A percentile compares a stretch with the other conserved stretches of the same genome.
Evolutionary conservation across 257 asterid species (phyloP).

Genomic region (Linderniella brevidens): DNA sequence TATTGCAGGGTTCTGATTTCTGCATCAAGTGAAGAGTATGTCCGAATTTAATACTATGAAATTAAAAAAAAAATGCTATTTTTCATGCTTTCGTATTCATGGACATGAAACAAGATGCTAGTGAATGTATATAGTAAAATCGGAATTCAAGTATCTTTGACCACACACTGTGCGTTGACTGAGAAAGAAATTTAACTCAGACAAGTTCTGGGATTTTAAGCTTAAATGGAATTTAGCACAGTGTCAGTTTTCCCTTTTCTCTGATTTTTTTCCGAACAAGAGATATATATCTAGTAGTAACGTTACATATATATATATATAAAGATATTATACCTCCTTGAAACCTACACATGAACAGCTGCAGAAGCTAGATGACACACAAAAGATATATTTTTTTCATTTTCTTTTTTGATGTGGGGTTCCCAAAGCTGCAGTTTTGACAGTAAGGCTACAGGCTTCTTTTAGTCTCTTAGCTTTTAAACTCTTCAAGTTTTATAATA

Average conservation of each 20-base stretch:
- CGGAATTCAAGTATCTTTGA: background rate
- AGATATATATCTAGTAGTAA: background rate
- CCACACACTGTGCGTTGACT: background rate
- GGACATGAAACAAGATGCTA: background rate
- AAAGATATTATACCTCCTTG: too few species aligned
- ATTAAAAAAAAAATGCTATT: too few species aligned
- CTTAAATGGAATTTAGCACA: background rate
- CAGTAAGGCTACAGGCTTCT: background rate
- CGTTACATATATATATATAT: background rate
- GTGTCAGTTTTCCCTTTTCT: background rate
- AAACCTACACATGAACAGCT: too few species aligned
- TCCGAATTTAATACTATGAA: too few species aligned
- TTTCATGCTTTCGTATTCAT: too few species aligned
- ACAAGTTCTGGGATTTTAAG: slow-evolving; percentile 1
- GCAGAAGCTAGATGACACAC: too few species aligned
- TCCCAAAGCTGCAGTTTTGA: too few species aligned
- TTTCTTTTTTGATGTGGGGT: too few species aligned
- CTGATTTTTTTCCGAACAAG: background rate
- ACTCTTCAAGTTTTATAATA: background rate
- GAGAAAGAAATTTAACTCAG: background rate
- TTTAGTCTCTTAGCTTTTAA: background rate
- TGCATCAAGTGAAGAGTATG: too few species aligned
- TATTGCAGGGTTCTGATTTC: too few species aligned
- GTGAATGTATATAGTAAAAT: background rate
- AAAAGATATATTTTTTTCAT: too few species aligned